Conservation (phyloP, 2,329 filamentous ascomycete genomes). For the Penicillium sp. region DNA sequence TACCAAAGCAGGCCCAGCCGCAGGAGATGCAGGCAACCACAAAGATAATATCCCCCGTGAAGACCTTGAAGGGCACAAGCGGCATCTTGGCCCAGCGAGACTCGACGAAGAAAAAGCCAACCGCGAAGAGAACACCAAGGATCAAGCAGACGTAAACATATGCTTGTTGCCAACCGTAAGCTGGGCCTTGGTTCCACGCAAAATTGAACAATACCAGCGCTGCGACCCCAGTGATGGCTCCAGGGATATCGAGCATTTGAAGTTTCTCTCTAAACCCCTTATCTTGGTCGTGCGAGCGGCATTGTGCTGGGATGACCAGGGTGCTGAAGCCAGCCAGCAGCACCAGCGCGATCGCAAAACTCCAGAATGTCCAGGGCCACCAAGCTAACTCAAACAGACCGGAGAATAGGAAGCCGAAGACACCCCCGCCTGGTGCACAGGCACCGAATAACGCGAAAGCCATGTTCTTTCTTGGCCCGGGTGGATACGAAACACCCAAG, state of each 20-base stretch:
- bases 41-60: slow-evolving; percentile 31
- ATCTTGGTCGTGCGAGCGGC: not conserved
- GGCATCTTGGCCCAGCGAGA: slow-evolving; percentile 46
- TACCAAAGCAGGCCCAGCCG: slow-evolving; percentile 44
- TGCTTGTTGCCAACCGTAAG: slow-evolving; percentile 57
- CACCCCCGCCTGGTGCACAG: slow-evolving; percentile 48
- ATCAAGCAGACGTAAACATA: slow-evolving; percentile 59
- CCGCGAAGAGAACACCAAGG: slow-evolving; percentile 54
- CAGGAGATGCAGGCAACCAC: slow-evolving; percentile 42
- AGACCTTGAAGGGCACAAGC: slow-evolving; percentile 57
- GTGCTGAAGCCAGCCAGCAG: slow-evolving; percentile 39
- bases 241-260: slow-evolving; percentile 36
- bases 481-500: slow-evolving; percentile 58
- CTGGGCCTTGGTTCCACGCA: slow-evolving; percentile 64
- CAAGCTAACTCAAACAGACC: slow-evolving; percentile 46
- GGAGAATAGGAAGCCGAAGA: slow-evolving; percentile 45
- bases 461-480: slow-evolving; percentile 60
- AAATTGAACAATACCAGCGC: slow-evolving; percentile 65
- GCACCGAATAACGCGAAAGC: slow-evolving; percentile 57
- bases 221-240: slow-evolving; percentile 50
- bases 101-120: slow-evolving; percentile 57
- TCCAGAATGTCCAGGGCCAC: slow-evolving; percentile 55
- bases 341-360: slow-evolving; percentile 36
- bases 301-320: slow-evolving; percentile 25
- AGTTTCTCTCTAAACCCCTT: not conserved